Evolutionary conservation across 1,284 basidiomycete genomes (phyloP).

Genomic region (Ceratobasidium sp.): DNA sequence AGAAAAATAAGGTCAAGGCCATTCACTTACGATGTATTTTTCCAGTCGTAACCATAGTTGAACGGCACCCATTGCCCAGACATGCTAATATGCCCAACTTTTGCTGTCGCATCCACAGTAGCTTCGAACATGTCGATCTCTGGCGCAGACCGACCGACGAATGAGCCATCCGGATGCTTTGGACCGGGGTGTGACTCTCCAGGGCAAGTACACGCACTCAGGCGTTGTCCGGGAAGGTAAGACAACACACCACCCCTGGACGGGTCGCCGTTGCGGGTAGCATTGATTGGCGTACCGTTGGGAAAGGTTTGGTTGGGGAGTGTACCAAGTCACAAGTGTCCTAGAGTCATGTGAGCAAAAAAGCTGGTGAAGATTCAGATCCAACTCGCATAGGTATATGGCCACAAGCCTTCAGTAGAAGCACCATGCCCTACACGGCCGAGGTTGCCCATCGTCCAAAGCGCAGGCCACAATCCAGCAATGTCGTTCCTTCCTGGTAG

Average conservation of each 20-base stretch:
- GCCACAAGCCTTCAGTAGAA: slow-evolving; percentile 58
- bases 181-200: slow-evolving; percentile 76
- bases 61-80: slow-evolving; percentile 50
- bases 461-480: slow-evolving; percentile 73
- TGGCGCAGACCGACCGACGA: slow-evolving; percentile 69
- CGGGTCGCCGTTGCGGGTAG: slow-evolving; percentile 48
- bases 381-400: too few species aligned
- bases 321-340: slow-evolving; percentile 56
- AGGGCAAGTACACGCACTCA: slow-evolving; percentile 81
- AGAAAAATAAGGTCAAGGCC: slow-evolving; percentile 57
- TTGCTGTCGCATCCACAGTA: too few species aligned
- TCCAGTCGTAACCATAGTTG: slow-evolving; percentile 3
- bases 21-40: not conserved
- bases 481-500: slow-evolving; percentile 71
- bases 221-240: slow-evolving; percentile 80
- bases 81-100: slow-evolving; percentile 66
- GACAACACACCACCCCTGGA: slow-evolving; percentile 55
- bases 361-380: too few species aligned
- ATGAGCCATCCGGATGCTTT: slow-evolving; percentile 60
- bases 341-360: too few species aligned
- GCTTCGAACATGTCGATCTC: slow-evolving; percentile 50
- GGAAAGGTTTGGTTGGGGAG: slow-evolving; percentile 49
- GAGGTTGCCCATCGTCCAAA: slow-evolving; percentile 65
- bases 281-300: slow-evolving; percentile 46
- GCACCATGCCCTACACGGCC: slow-evolving; percentile 63